Evolutionary conservation across 2,329 filamentous ascomycete genomes (phyloP), one percentile per base, ranked within the genome.

Genomic region (Talaromyces sp.): DNA sequence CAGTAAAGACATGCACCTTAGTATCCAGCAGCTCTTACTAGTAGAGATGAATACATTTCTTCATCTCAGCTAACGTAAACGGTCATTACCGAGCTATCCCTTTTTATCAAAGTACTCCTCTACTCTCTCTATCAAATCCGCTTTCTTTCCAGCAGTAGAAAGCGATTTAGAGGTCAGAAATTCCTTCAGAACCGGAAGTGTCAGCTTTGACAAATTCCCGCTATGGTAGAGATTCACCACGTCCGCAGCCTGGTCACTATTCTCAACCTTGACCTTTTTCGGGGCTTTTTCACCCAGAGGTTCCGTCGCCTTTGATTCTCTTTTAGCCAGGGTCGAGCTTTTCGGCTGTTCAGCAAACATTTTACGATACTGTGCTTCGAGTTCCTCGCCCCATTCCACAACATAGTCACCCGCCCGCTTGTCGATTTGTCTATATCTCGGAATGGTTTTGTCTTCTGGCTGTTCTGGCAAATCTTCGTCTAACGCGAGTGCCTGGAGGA

Each of bases 401-500:
- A 96, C 83, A 69, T 91, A 90, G 2, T 86, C 84, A 0, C 92
- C 93, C 1, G 90, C 89, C 31, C 93, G 86, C 78, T 96, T 98
- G 73, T 92, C 86, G 59, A 99, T 98, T 66, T 96, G 91, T 66
- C 85, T 88, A 75, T 88, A 92, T 68, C 89, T 91, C 1, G 95
- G 95, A 14, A 90, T 72, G 0, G 95, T 98, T 65, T 89, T 87
- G 70, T 99, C 95, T 55, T 88, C 84, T 1, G 84, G 80, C 52
- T 82, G 77, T 21, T 89, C 88, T 0, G 93, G 93, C 1, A 96
- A 78, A 66, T 97, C 93, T 71, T 99, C 95, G 38, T 96, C 93
- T 0, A 99, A 81, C 0, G 95, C 95, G 60, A 97, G 82, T 7
- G 90, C 89, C 75, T 99, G 95, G 0, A 99, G 79, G 52, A 99